Evolutionary conservation across 768 basidiomycete species (phyloP).

Genomic region (Coprinellus aureogranulatus): DNA sequence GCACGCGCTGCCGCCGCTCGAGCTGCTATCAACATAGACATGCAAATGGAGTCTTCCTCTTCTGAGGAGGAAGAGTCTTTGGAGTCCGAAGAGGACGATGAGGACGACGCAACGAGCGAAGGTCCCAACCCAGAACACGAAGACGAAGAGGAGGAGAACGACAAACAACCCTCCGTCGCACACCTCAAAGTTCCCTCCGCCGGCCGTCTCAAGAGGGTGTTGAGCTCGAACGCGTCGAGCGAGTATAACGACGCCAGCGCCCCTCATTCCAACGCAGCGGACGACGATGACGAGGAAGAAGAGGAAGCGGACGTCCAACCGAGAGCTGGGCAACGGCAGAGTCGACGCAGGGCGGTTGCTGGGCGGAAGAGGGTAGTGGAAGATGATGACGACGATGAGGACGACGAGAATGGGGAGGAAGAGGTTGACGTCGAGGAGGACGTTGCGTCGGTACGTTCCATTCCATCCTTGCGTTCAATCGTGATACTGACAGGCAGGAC

Average conservation of each 20-base stretch:
- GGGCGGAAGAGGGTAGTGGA: not conserved
- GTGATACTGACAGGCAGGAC: too few relatives aligned
- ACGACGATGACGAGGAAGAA: slow-evolving; percentile 37
- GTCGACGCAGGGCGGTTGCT: not conserved
- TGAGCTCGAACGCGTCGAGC: not conserved
- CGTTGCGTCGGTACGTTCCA: not conserved
- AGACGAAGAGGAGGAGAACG: slow-evolving; percentile 23
- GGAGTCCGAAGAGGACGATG: slow-evolving; percentile 39
- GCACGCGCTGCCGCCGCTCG: slow-evolving; percentile 7
- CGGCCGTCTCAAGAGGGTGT: not conserved
- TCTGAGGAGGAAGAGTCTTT: slow-evolving; percentile 36
- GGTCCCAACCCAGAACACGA: slow-evolving; percentile 35
- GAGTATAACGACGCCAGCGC: not conserved
- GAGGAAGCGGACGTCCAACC: slow-evolving; percentile 22
- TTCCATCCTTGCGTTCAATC: not conserved
- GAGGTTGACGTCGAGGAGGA: not conserved
- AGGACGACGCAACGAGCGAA: slow-evolving; percentile 30
- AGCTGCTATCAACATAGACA: slow-evolving; percentile 20
- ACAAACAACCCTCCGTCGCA: slow-evolving; percentile 30
- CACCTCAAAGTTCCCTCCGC: not conserved
- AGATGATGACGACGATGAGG: slow-evolving; percentile 1
- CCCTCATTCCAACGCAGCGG: slow-evolving; percentile 1
- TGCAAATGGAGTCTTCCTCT: slow-evolving; percentile 31
- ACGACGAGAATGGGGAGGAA: not conserved
- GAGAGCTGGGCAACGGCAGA: not conserved